A percentile compares a stretch with the other conserved stretches of the same genome.
Conservation (phyloP, 1,284 basidiomycete species). For the Microbotryomycetes sp. region DNA sequence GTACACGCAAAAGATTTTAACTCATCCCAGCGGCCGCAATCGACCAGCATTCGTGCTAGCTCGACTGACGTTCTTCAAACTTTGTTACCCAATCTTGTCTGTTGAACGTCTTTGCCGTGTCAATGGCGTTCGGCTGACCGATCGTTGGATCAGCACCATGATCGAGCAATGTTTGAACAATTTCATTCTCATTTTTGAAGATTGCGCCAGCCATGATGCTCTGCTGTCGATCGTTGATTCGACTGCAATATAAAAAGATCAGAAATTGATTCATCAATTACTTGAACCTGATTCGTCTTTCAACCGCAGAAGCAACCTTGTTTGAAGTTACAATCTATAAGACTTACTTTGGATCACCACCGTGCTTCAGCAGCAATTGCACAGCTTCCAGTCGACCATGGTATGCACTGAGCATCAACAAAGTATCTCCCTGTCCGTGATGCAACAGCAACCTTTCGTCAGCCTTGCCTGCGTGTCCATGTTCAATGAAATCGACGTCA, state of each 20-base stretch:
- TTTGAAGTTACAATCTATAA: no score
- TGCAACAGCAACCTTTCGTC: background rate
- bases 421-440: slow-evolving; percentile 57
- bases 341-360: slow-evolving; percentile 56
- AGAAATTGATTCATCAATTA: background rate
- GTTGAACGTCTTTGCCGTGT: slow-evolving; percentile 49
- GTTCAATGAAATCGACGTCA: background rate
- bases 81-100: slow-evolving; percentile 5
- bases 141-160: slow-evolving; percentile 61
- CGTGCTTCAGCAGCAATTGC: slow-evolving; percentile 51
- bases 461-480: background rate
- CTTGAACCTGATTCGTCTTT: no score
- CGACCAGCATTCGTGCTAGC: no score
- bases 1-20: no score
- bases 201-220: slow-evolving; percentile 75
- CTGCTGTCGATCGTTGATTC: slow-evolving; percentile 67
- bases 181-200: slow-evolving; percentile 62
- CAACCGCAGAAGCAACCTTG: no score
- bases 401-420: slow-evolving; percentile 72
- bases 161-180: slow-evolving; percentile 55
- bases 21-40: no score
- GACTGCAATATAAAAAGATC: slow-evolving; percentile 28
- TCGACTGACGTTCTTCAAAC: no score
- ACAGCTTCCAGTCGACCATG: slow-evolving; percentile 61
- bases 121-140: slow-evolving; percentile 66